Evolutionary conservation across 1,284 basidiomycete species (phyloP).

Genomic region (Trichosporon ovoides): DNA sequence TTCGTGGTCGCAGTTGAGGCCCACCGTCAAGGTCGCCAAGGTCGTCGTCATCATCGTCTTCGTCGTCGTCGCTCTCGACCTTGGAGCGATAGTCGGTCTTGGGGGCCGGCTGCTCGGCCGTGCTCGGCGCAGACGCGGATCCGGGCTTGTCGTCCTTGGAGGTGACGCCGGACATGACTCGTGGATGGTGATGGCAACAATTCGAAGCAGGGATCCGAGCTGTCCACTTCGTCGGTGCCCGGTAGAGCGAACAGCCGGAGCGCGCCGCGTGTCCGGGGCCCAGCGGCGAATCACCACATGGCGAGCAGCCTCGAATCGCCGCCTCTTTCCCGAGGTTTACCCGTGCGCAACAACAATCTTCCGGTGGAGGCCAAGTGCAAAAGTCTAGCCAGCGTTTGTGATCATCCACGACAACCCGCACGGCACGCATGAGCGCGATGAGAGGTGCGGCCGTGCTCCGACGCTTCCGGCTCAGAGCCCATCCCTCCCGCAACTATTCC

Average conservation of each 20-base stretch:
- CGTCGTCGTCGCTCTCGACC: background rate
- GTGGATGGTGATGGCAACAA: slow-evolving; percentile 3
- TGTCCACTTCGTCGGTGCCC: background rate
- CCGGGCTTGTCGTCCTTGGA: background rate
- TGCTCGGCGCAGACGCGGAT: background rate
- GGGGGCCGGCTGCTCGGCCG: background rate
- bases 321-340: background rate
- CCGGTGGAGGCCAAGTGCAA: background rate
- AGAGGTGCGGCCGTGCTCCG: background rate
- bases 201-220: background rate
- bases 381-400: background rate
- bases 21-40: slow-evolving; percentile 1
- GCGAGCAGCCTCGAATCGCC: background rate
- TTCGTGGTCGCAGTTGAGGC: background rate
- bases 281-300: background rate
- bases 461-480: background rate
- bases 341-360: too few relatives aligned
- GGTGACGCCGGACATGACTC: slow-evolving; percentile 1
- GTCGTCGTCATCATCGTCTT: slow-evolving; percentile 1
- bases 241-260: background rate
- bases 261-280: background rate
- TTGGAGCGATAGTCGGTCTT: slow-evolving; percentile 1
- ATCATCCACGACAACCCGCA: background rate
- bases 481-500: background rate
- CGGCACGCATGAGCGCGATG: too few relatives aligned